phyloP scores from a whole-genome alignment of 345 rosid species.

The Camelina laxa region DNA sequence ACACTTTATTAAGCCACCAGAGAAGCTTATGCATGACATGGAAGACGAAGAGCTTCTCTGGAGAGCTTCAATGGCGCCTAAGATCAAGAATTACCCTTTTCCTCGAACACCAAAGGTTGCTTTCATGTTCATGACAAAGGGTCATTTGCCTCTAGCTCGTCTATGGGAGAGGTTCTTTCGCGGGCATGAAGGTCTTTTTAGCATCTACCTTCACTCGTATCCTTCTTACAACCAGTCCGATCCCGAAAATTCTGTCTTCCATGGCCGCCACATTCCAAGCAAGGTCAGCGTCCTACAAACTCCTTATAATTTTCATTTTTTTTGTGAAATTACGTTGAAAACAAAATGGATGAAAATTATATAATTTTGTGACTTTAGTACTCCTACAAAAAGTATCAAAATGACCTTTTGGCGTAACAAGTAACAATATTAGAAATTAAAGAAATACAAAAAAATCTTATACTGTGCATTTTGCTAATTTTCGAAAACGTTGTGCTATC shows the following conservation, averaged over 20 bases:
- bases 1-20: constrained; percentile 51
- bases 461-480: neutral
- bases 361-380: neutral
- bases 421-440: too few relatives aligned
- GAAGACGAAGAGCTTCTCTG: constrained; percentile 70
- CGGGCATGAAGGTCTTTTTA: constrained; percentile 67
- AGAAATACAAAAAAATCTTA: too few relatives aligned
- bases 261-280: constrained; percentile 76
- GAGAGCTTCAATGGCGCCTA: constrained; percentile 71
- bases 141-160: constrained; percentile 71
- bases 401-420: neutral
- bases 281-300: constrained; percentile 53
- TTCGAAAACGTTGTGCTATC: constrained; percentile 6
- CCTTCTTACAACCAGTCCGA: constrained; percentile 57
- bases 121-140: constrained; percentile 82
- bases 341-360: neutral
- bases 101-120: constrained; percentile 69
- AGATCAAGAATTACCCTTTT: constrained; percentile 49
- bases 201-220: constrained; percentile 68
- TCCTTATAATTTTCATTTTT: neutral
- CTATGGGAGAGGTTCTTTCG: constrained; percentile 83
- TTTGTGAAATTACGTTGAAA: neutral
- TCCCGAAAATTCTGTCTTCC: constrained; percentile 58
- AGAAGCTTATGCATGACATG: constrained; percentile 64
- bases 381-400: neutral